These are phyloP conservation scores for Macrolepiota albuminosa DNA, from an alignment of 768 basidiomycete species.

Conservation along the genomic window DNA sequence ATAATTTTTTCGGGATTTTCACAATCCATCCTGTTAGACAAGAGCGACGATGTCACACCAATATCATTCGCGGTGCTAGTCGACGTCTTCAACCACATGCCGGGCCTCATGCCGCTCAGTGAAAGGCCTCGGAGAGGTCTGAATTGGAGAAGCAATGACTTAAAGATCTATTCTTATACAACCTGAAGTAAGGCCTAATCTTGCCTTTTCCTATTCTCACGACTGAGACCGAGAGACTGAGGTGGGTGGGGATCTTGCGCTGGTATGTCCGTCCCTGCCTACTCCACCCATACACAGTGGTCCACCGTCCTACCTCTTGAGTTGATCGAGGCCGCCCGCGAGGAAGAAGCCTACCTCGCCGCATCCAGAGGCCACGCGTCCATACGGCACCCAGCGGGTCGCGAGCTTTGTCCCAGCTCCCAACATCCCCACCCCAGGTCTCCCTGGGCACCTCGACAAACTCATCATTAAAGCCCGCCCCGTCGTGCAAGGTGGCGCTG, in stretches of 20 bases:
- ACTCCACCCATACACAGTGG: conserved; percentile 43
- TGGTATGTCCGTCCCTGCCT: not conserved
- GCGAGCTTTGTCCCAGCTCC: conserved; percentile 55
- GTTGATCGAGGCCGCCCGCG: conserved; percentile 68
- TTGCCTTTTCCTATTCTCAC: no score
- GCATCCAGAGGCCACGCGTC: conserved; percentile 30
- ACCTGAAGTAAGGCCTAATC: not conserved
- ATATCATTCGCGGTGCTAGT: no score
- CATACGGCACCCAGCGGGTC: conserved; percentile 16
- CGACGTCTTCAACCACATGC: no score
- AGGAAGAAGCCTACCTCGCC: conserved; percentile 72
- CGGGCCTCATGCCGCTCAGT: no score
- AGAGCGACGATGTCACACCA: no score
- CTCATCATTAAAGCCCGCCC: conserved; percentile 73
- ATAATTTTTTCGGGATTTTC: no score
- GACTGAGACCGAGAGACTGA: no score
- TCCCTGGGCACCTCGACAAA: conserved; percentile 91
- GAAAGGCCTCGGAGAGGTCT: not conserved
- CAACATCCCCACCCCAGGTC: conserved; percentile 81
- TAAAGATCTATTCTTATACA: not conserved
- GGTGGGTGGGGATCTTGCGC: no score
- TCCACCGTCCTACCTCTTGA: conserved; percentile 68
- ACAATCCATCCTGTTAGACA: no score
- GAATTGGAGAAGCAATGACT: conserved; percentile 11
- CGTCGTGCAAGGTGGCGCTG: conserved; percentile 22